A percentile compares a stretch with the other conserved stretches of the same genome.
phyloP scores from a whole-genome alignment of 1,284 basidiomycete genomes.

The Sanghuangporus weigelae region DNA sequence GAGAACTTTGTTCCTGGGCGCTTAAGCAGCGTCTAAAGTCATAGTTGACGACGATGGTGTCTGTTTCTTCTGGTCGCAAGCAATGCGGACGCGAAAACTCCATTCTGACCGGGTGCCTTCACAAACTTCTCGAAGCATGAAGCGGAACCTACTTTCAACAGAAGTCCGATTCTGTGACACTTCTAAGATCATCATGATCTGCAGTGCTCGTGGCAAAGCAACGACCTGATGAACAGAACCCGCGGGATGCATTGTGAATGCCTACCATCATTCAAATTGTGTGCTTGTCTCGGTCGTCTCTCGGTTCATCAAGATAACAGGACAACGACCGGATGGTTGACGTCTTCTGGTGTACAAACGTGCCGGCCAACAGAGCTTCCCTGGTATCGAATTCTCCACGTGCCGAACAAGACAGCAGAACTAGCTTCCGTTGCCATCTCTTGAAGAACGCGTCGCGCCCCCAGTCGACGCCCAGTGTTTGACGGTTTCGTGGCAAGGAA shows the following conservation, averaged over 20 bases:
- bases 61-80: not conserved
- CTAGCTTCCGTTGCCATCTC: not conserved
- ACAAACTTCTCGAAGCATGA: not conserved
- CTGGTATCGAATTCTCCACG: not conserved
- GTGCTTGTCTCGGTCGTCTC: not conserved
- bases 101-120: not conserved
- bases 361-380: not conserved
- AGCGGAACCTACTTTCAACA: not conserved
- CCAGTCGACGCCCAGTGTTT: not conserved
- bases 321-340: not conserved
- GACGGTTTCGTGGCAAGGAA: not conserved
- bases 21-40: not conserved
- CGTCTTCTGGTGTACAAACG: not conserved
- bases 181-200: not conserved
- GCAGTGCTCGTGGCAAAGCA: not conserved
- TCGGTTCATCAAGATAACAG: not conserved
- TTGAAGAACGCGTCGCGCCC: not conserved
- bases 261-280: constrained; percentile 1
- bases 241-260: not conserved
- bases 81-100: not conserved
- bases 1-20: not conserved
- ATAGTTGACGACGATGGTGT: not conserved
- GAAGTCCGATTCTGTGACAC: not conserved
- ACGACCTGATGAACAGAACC: not conserved
- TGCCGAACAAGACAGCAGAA: not conserved